Conservation (phyloP, 1,284 basidiomycete genomes). For the Ceratobasidium theobromae region DNA sequence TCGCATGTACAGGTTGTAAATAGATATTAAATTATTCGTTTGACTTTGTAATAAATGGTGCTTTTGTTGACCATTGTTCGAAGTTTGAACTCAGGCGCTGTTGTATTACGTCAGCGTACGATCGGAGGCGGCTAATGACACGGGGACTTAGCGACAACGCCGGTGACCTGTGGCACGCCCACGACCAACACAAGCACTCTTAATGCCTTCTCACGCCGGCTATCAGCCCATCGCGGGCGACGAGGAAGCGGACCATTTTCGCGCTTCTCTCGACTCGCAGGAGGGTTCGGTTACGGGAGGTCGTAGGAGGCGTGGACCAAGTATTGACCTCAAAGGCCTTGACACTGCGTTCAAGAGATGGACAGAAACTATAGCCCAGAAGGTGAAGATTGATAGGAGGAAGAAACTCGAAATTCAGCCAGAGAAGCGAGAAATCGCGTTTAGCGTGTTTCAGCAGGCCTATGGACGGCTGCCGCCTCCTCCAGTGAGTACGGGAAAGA, state of each 20-base stretch:
- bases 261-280: conserved; percentile 23
- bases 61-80: not conserved
- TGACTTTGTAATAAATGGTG: not conserved
- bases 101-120: conserved; percentile 10
- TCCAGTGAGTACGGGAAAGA: conserved; percentile 45
- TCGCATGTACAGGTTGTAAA: conserved; percentile 2
- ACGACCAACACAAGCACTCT: not conserved
- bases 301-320: not conserved
- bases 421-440: conserved; percentile 68
- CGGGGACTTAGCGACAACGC: conserved; percentile 3
- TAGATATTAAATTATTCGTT: conserved; percentile 9
- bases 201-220: conserved; percentile 28
- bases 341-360: conserved; percentile 83
- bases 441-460: conserved; percentile 73
- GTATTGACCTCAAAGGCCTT: conserved; percentile 41
- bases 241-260: not conserved
- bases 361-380: conserved; percentile 82
- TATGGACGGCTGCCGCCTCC: conserved; percentile 39
- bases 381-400: conserved; percentile 63
- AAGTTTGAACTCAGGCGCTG: not conserved
- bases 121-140: conserved; percentile 22
- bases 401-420: conserved; percentile 65
- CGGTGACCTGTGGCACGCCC: conserved; percentile 5
- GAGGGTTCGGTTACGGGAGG: not conserved
- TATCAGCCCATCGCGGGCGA: conserved; percentile 28